Evolutionary conservation across 345 rosid species (phyloP).

Genomic region (Dipteronia sinensis): DNA sequence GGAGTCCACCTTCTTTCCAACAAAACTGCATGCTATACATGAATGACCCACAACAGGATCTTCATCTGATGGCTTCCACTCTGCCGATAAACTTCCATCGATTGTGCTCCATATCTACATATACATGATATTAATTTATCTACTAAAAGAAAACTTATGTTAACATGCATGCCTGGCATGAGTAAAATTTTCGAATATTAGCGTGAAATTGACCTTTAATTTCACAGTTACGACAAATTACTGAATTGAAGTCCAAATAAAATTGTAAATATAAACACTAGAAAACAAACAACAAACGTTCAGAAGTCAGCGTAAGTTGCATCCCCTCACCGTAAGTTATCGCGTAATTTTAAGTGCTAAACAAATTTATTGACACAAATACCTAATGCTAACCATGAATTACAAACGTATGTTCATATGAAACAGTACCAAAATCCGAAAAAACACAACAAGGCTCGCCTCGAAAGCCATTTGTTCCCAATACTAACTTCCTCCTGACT

Average conservation of each 20-base stretch:
- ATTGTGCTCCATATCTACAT: constrained; percentile 48
- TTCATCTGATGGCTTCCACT: constrained; percentile 38
- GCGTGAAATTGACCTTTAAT: not conserved
- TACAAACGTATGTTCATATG: not conserved
- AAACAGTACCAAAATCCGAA: not conserved
- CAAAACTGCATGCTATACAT: constrained; percentile 36
- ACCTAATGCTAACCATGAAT: not conserved
- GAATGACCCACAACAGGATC: constrained; percentile 28
- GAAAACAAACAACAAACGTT: not conserved
- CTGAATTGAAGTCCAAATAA: too few relatives aligned
- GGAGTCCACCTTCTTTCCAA: constrained; percentile 38
- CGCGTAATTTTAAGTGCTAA: not conserved
- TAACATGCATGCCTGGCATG: not conserved
- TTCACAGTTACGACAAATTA: too few relatives aligned
- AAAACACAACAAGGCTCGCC: not conserved
- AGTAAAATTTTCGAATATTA: not conserved
- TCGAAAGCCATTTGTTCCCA: not conserved
- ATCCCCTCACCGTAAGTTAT: not conserved
- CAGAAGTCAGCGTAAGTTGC: not conserved
- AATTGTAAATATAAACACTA: not conserved
- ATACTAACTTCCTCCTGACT: not conserved
- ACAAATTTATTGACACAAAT: not conserved
- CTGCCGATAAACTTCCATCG: constrained; percentile 36
- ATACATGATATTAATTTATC: not conserved
- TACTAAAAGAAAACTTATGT: not conserved